Evolutionary conservation across 495 filamentous ascomycete species (phyloP).

Genomic region (Aspergillus heteromorphus): DNA sequence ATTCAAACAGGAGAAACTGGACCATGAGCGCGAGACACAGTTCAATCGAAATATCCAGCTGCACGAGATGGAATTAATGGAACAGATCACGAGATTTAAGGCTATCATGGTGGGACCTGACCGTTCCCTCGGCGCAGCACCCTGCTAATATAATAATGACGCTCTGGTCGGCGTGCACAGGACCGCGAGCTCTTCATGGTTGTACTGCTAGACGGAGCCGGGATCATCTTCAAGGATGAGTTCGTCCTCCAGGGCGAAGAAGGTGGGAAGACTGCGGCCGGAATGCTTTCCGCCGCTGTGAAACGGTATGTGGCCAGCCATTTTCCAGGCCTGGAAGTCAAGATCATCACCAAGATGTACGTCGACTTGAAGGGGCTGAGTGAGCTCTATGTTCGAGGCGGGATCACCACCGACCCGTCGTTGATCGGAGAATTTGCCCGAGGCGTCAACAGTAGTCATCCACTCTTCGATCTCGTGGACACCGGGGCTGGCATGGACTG

Average conservation of each 20-base stretch:
- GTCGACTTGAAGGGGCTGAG: constrained; percentile 62
- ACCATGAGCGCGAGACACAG: constrained; percentile 50
- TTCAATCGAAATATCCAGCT: constrained; percentile 51
- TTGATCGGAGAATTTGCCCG: constrained; percentile 62
- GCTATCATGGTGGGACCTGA: constrained; percentile 39
- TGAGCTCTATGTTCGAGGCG: constrained; percentile 52
- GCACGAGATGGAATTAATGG: constrained; percentile 49
- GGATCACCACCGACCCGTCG: constrained; percentile 46
- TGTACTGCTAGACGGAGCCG: constrained; percentile 73
- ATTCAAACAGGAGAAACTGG: constrained; percentile 44
- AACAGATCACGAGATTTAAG: constrained; percentile 45
- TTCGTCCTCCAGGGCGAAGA: constrained; percentile 57
- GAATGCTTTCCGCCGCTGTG: constrained; percentile 52
- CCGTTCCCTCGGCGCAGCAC: neutral
- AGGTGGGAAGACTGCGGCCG: constrained; percentile 68
- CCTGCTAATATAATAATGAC: constrained; percentile 22
- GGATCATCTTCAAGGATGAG: constrained; percentile 67
- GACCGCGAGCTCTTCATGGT: constrained; percentile 71
- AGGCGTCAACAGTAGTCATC: constrained; percentile 69
- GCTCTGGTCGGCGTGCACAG: constrained; percentile 35
- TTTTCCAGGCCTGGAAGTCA: constrained; percentile 42
- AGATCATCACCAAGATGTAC: constrained; percentile 64
- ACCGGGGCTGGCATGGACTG: constrained; percentile 64
- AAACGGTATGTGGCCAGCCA: constrained; percentile 41
- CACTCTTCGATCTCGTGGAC: constrained; percentile 71